Base-by-base conservation (phyloP, 1,139 yeast genomes). In the Candida sojae region DNA sequence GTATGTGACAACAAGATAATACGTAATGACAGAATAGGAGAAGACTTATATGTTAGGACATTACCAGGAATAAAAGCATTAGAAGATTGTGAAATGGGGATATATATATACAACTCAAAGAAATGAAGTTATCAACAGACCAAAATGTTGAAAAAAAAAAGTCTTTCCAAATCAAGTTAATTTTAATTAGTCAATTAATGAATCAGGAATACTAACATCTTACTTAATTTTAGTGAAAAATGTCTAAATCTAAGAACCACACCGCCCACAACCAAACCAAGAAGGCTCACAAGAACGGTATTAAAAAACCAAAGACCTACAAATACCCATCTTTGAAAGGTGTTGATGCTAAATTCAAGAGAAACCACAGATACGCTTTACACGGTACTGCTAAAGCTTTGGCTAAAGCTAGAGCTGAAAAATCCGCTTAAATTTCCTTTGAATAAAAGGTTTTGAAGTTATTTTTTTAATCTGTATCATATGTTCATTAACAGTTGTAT, bases 221-320 rank as follows among this genome's bases (percentile, higher is more conserved):
- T 13, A 12, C 28, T 33, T 33, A 1, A 3, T 34, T 21, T 31
- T 46, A 33, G 60, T 65, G 73, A 57, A 63, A 74, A 76, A 91
- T 92, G 98, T 75, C 98, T 79, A 92, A 92, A 84, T 91, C 98
- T 66, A 93, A 93, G 97, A 93, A 93, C 83, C 99, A 93, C 79
- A 93, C 99, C 82, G 92, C 92, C 82, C 99, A 93, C 83, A 93
- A 93, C 96, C 98, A 93, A 80, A 89, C 88, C 91, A 88, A 80
- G 77, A 93, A 93, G 96, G 98, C 98, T 72, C 99, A 93, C 97
- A 92, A 86, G 78, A 93, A 93, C 89, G 99, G 99, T 82, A 93
- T 93, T 83, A 93, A 92, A 89, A 93, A 92, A 92, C 97, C 97
- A 70, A 88, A 82, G 85, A 87, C 97, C 73, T 79, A 84, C 96